Conservation (phyloP, 2,329 filamentous ascomycete species). For the Stromatinia cepivora region DNA sequence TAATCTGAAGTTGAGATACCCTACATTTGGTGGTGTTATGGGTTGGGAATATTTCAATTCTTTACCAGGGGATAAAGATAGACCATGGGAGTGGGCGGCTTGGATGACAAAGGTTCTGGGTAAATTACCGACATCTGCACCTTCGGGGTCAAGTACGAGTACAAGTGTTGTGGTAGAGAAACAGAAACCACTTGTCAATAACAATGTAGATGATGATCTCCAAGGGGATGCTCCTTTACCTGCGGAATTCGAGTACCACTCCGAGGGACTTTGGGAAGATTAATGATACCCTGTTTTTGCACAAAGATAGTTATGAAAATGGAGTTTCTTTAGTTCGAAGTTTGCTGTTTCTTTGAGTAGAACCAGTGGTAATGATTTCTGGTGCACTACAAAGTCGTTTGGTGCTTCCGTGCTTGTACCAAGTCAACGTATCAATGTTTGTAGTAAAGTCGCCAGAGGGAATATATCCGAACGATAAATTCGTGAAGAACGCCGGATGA, state of each 20-base stretch:
- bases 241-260: constrained; percentile 30
- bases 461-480: too few species aligned
- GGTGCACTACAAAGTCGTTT: too few species aligned
- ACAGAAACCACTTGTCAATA: neutral
- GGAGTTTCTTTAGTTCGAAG: too few species aligned
- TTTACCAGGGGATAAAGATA: constrained; percentile 59
- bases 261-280: constrained; percentile 28
- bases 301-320: neutral
- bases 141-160: neutral
- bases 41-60: constrained; percentile 96
- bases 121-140: neutral
- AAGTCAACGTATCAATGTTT: too few species aligned
- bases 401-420: too few species aligned
- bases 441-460: too few species aligned
- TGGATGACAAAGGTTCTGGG: constrained; percentile 50
- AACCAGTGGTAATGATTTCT: neutral
- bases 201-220: constrained; percentile 22
- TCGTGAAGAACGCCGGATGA: too few species aligned
- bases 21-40: constrained; percentile 81
- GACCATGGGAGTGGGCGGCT: constrained; percentile 77
- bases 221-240: constrained; percentile 28
- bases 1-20: constrained; percentile 58
- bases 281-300: constrained; percentile 10
- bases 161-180: neutral
- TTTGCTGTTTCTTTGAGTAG: neutral